A percentile compares a stretch with the other conserved stretches of the same genome.
Evolutionary conservation across 129 eudicot genomes (phyloP).

Genomic region (Chrysanthemum lavandulifolium): DNA sequence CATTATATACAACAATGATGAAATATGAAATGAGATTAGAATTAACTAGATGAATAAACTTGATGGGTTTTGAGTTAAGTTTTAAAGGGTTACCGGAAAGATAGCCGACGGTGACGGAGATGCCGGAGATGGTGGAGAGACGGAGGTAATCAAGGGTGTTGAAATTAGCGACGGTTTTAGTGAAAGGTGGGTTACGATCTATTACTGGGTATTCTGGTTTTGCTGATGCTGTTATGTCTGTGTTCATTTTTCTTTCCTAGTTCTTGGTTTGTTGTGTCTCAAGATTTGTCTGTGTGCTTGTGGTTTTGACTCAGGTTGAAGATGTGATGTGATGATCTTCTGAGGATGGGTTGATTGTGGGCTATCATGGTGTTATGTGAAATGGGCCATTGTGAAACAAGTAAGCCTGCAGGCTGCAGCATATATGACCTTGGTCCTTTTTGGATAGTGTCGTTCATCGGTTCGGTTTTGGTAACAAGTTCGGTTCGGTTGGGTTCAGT

Average conservation of each 20-base stretch:
- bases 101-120: conserved; percentile 97
- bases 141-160: conserved; percentile 93
- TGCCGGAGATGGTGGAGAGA: conserved; percentile 87
- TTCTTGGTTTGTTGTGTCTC: background rate
- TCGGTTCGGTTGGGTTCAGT: too few relatives aligned
- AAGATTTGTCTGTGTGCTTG: background rate
- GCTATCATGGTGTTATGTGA: too few relatives aligned
- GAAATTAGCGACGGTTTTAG: conserved; percentile 84
- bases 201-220: conserved; percentile 91
- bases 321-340: background rate
- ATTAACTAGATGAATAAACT: background rate
- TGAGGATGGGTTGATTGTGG: conserved; percentile 6
- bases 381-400: conserved; percentile 7
- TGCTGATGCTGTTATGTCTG: conserved; percentile 86
- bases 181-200: conserved; percentile 94
- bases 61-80: background rate
- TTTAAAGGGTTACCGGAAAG: conserved; percentile 53
- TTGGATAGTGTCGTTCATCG: too few relatives aligned
- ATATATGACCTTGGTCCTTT: too few relatives aligned
- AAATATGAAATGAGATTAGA: background rate
- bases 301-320: background rate
- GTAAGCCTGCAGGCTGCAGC: conserved; percentile 16
- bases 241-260: conserved; percentile 71
- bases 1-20: too few relatives aligned
- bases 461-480: too few relatives aligned